Percentiles rank a stretch among this genome's conserved stretches.
phyloP scores from a whole-genome alignment of 345 rosid genomes.

The Passiflora organensis region DNA sequence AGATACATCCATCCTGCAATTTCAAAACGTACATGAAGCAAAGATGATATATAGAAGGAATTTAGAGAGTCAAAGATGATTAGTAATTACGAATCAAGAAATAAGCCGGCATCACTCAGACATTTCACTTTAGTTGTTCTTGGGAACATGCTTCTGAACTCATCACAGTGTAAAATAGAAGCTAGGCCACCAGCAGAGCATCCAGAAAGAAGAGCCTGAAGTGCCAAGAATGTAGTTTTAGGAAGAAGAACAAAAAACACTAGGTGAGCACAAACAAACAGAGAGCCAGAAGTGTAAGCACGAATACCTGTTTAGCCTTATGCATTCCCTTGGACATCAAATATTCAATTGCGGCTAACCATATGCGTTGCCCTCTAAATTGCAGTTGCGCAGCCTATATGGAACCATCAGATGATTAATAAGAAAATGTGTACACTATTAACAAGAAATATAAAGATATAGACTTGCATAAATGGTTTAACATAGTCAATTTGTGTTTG shows the following conservation, averaged over 20 bases:
- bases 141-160: slow-evolving; percentile 68
- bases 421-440: not conserved
- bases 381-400: slow-evolving; percentile 69
- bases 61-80: slow-evolving; percentile 8
- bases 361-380: slow-evolving; percentile 91
- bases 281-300: slow-evolving; percentile 1
- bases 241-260: not conserved
- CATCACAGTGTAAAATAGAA: slow-evolving; percentile 78
- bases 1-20: slow-evolving; percentile 66
- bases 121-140: slow-evolving; percentile 71
- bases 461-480: not conserved
- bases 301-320: slow-evolving; percentile 73
- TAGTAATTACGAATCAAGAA: slow-evolving; percentile 67
- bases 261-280: not conserved
- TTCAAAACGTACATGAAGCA: not conserved
- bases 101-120: slow-evolving; percentile 94
- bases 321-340: slow-evolving; percentile 82
- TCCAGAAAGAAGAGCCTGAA: slow-evolving; percentile 89
- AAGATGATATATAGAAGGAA: not conserved
- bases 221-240: not conserved
- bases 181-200: slow-evolving; percentile 98
- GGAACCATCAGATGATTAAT: not conserved
- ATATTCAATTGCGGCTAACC: slow-evolving; percentile 82
- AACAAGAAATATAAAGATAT: not conserved
- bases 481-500: not conserved